Percentiles rank a stretch among this genome's conserved stretches.
Conservation (phyloP, 1,284 basidiomycete genomes). For the Sporisorium iseilematis-ciliati region DNA sequence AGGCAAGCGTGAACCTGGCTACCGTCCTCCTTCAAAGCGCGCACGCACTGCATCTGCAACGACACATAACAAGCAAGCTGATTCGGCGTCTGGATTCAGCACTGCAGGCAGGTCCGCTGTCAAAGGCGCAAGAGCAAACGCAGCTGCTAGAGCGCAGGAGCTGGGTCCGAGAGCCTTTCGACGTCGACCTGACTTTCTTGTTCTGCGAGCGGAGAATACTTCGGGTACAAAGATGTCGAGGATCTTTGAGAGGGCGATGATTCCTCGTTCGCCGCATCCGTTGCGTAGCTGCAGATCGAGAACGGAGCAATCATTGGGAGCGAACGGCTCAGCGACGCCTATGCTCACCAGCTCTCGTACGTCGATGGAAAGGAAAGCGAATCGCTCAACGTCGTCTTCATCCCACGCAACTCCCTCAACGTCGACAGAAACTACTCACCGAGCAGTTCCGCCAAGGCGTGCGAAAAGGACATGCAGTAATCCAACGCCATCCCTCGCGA, state of each 20-base stretch:
- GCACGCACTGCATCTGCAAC: slow-evolving; percentile 3
- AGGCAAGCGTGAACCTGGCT: slow-evolving; percentile 45
- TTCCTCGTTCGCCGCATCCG: slow-evolving; percentile 38
- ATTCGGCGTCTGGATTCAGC: slow-evolving; percentile 14
- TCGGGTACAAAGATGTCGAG: slow-evolving; percentile 23
- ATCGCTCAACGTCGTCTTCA: background rate
- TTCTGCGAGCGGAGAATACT: slow-evolving; percentile 30
- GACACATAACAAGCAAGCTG: background rate
- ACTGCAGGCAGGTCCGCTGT: slow-evolving; percentile 21
- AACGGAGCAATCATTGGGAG: background rate
- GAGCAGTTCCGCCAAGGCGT: no score
- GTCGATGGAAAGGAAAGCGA: slow-evolving; percentile 17
- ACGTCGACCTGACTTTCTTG: slow-evolving; percentile 24
- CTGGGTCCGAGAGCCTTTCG: slow-evolving; percentile 12
- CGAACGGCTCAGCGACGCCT: slow-evolving; percentile 15
- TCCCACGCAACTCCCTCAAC: background rate
- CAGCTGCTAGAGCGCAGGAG: slow-evolving; percentile 13
- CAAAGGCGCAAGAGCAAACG: slow-evolving; percentile 31
- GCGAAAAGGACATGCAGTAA: background rate
- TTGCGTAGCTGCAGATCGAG: slow-evolving; percentile 10
- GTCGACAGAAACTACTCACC: background rate
- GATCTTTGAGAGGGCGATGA: slow-evolving; percentile 29
- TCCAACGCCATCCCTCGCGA: slow-evolving; percentile 36
- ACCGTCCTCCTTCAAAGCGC: slow-evolving; percentile 5
- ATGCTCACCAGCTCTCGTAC: slow-evolving; percentile 31